Percentiles rank a stretch among this genome's conserved stretches.
Evolutionary conservation across 768 basidiomycete genomes (phyloP).

Genomic region (Xerocomellus amylosporus): DNA sequence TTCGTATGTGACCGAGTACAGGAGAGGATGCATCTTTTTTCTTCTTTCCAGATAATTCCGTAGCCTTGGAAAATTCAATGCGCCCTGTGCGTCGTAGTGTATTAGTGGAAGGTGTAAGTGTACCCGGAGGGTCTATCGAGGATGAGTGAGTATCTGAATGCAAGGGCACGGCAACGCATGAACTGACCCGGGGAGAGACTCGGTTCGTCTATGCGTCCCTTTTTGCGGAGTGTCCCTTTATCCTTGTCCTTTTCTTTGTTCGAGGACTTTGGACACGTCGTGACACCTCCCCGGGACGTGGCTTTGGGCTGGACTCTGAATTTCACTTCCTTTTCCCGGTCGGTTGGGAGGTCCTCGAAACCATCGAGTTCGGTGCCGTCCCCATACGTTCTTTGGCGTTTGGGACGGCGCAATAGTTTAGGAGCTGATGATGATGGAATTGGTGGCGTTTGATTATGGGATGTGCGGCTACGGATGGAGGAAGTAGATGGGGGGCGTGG

Average conservation of each 20-base stretch:
- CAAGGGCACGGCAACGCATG: background rate
- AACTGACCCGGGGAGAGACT: constrained; percentile 40
- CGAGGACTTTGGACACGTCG: constrained; percentile 42
- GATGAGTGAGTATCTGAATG: constrained; percentile 1
- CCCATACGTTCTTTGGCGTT: constrained; percentile 72
- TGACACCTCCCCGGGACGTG: constrained; percentile 55
- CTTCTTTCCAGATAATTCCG: constrained; percentile 47
- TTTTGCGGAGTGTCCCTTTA: constrained; percentile 58
- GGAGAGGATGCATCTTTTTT: constrained; percentile 52
- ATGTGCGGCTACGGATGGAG: constrained; percentile 41
- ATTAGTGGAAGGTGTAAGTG: constrained; percentile 46
- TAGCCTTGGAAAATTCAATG: constrained; percentile 50
- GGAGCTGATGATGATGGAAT: constrained; percentile 48
- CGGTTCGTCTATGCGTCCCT: constrained; percentile 47
- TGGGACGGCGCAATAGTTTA: constrained; percentile 72
- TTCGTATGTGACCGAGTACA: constrained; percentile 44
- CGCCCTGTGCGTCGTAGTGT: constrained; percentile 56
- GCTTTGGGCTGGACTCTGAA: constrained; percentile 74
- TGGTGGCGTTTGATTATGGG: constrained; percentile 26
- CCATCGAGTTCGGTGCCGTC: constrained; percentile 89
- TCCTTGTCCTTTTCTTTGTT: constrained; percentile 41
- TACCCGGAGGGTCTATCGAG: constrained; percentile 20
- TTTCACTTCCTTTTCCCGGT: constrained; percentile 75
- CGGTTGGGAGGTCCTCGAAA: constrained; percentile 84
- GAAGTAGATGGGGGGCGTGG: constrained; percentile 57